These are phyloP conservation scores for Jackrogersella minutella DNA, from an alignment of 495 filamentous ascomycete genomes.

Conservation along the genomic window DNA sequence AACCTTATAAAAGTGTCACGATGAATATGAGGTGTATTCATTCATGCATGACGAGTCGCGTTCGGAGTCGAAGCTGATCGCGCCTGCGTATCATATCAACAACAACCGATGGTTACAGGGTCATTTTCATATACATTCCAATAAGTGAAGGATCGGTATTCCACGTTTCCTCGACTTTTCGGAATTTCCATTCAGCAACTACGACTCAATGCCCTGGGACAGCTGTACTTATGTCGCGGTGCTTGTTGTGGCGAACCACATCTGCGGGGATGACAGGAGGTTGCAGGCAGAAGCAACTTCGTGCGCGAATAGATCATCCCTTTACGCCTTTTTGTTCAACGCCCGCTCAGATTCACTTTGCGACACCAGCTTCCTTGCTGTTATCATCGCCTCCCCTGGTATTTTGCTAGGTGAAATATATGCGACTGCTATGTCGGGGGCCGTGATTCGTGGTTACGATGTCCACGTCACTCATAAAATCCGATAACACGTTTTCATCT, in stretches of 20 bases:
- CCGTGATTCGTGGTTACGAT: conserved; percentile 33
- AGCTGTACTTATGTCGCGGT: conserved; percentile 14
- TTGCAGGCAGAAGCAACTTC: neutral
- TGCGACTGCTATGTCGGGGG: conserved; percentile 24
- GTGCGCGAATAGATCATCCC: conserved; percentile 1
- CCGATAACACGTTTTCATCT: conserved; percentile 28
- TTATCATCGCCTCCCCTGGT: conserved; percentile 8
- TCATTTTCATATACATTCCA: neutral
- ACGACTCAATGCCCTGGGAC: conserved; percentile 36
- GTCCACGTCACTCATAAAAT: conserved; percentile 40
- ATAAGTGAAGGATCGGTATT: neutral
- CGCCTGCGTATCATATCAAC: conserved; percentile 24
- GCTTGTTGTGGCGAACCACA: conserved; percentile 15
- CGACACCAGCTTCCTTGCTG: neutral
- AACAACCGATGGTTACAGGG: conserved; percentile 24
- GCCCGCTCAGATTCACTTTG: neutral
- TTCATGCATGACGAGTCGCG: conserved; percentile 11
- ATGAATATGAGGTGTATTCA: neutral
- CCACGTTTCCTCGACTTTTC: conserved; percentile 19
- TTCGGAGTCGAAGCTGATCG: conserved; percentile 7
- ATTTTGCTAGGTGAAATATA: conserved; percentile 5
- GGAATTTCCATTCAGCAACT: conserved; percentile 30
- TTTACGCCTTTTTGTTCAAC: neutral
- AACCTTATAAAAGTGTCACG: neutral
- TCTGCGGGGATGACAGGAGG: neutral